phyloP scores from a whole-genome alignment of 1,284 basidiomycete species.

The Rhodotorula sp. region DNA sequence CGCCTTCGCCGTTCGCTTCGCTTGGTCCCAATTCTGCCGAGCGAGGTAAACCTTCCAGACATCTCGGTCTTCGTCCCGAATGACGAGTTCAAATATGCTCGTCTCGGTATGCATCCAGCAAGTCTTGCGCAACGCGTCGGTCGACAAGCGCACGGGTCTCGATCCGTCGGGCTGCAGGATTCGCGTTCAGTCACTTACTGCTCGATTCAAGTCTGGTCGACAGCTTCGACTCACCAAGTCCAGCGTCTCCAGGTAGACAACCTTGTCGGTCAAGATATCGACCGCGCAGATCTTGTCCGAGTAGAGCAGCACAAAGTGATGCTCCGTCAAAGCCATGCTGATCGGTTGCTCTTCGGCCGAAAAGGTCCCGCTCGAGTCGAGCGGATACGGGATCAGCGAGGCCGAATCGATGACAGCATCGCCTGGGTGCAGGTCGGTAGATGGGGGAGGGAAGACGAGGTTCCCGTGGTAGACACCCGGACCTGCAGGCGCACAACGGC shows the following conservation, averaged over 20 bases:
- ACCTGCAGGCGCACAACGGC: constrained; percentile 51
- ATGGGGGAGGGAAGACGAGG: constrained; percentile 56
- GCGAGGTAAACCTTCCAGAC: constrained; percentile 90
- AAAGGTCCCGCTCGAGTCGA: constrained; percentile 5
- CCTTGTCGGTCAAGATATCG: constrained; percentile 73
- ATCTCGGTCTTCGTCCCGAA: constrained; percentile 85
- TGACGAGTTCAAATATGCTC: constrained; percentile 83
- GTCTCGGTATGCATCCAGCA: constrained; percentile 93
- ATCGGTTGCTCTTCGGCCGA: constrained; percentile 56
- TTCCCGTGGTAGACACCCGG: constrained; percentile 73
- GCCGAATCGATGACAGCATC: constrained; percentile 78
- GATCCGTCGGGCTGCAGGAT: constrained; percentile 55
- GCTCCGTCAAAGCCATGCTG: constrained; percentile 82
- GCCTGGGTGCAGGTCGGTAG: constrained; percentile 48
- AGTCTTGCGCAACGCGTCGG: constrained; percentile 81
- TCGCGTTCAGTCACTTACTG: neutral
- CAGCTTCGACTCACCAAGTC: constrained; percentile 62
- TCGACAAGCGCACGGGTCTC: constrained; percentile 66
- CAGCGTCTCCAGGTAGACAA: constrained; percentile 78
- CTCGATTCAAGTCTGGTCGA: neutral
- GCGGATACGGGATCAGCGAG: constrained; percentile 49
- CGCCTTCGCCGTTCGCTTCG: constrained; percentile 79
- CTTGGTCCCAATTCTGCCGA: constrained; percentile 70
- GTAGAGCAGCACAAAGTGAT: constrained; percentile 87
- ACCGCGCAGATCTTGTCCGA: constrained; percentile 73